Conservation (phyloP, 345 rosid species). For the Hibiscus syriacus region DNA sequence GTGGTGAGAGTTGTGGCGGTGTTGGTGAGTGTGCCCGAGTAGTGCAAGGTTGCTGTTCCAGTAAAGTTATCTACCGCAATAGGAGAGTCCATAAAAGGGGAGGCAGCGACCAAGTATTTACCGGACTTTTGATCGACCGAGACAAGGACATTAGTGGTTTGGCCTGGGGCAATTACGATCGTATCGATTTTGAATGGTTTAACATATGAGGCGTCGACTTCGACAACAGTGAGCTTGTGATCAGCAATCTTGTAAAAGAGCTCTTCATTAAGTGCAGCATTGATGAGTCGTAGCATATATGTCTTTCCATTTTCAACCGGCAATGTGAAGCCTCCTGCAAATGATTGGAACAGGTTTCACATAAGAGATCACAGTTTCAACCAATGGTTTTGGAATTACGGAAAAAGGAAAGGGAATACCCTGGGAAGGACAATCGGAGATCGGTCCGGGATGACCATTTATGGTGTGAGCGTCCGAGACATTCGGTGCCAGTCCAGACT, state of each 20-base stretch:
- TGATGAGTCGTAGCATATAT: slow-evolving; percentile 56
- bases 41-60: slow-evolving; percentile 79
- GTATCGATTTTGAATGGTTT: no score
- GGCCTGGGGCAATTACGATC: slow-evolving; percentile 97
- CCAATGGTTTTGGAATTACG: neutral
- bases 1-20: slow-evolving; percentile 39
- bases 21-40: slow-evolving; percentile 58
- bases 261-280: no score
- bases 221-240: no score
- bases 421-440: slow-evolving; percentile 45
- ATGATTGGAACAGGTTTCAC: neutral
- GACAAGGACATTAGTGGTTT: slow-evolving; percentile 71
- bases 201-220: no score
- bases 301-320: slow-evolving; percentile 57
- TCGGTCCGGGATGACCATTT: slow-evolving; percentile 65
- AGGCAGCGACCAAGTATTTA: no score
- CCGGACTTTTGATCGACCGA: slow-evolving; percentile 42
- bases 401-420: neutral
- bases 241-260: no score
- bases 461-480: slow-evolving; percentile 90
- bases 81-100: slow-evolving; percentile 91
- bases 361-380: neutral
- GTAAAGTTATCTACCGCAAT: slow-evolving; percentile 72
- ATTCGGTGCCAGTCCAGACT: slow-evolving; percentile 80
- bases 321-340: slow-evolving; percentile 45